Conservation (phyloP, 2,329 filamentous ascomycete species). For the Septoria petroselini region DNA sequence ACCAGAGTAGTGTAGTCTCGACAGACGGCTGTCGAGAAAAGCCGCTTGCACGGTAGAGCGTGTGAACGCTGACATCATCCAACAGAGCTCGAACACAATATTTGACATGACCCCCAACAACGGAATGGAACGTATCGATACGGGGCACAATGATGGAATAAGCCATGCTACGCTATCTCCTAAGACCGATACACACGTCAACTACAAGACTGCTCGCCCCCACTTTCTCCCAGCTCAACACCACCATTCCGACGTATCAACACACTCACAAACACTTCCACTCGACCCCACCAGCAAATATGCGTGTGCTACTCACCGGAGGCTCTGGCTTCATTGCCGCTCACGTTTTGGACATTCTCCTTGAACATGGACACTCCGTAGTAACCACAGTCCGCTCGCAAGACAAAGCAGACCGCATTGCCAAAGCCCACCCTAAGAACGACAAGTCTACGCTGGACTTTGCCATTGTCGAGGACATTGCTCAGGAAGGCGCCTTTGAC, state of each 20-base stretch:
- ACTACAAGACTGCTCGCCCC: background rate
- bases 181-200: constrained; percentile 11
- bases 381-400: constrained; percentile 62
- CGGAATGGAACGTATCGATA: no score
- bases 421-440: constrained; percentile 50
- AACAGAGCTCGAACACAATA: no score
- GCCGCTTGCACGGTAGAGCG: no score
- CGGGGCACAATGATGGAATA: background rate
- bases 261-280: constrained; percentile 3
- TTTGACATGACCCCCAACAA: no score
- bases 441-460: constrained; percentile 60
- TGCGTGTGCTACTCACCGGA: constrained; percentile 42
- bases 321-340: constrained; percentile 65
- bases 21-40: no score
- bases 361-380: constrained; percentile 56
- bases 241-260: background rate
- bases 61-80: no score
- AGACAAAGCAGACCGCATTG: constrained; percentile 61
- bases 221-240: background rate
- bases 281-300: constrained; percentile 10
- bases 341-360: constrained; percentile 59
- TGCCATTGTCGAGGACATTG: constrained; percentile 69
- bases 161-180: constrained; percentile 16
- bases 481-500: constrained; percentile 64
- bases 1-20: no score